Percentiles rank a stretch among this genome's conserved stretches.
Evolutionary conservation across 2,329 filamentous ascomycete genomes (phyloP).

Genomic region (Chalara sp.): DNA sequence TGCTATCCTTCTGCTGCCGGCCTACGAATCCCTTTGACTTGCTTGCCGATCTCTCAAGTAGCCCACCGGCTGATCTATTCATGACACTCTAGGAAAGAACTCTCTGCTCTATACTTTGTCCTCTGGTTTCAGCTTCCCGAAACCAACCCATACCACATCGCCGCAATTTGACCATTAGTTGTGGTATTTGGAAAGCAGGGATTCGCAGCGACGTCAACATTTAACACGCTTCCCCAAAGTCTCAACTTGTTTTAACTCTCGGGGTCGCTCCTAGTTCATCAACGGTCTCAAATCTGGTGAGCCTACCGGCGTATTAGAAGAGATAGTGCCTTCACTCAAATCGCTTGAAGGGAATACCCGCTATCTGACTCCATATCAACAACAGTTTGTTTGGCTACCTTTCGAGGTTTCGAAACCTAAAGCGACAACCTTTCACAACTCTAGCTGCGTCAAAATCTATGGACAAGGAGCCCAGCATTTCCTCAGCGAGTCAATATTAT

Average conservation of each 20-base stretch:
- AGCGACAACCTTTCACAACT: background rate
- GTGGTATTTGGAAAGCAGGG: conserved; percentile 7
- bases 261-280: background rate
- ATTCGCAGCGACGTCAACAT: conserved; percentile 1
- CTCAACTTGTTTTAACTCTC: conserved; percentile 4
- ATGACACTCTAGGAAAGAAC: conserved; percentile 2
- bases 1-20: conserved; percentile 7
- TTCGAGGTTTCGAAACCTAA: background rate
- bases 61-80: conserved; percentile 10
- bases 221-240: conserved; percentile 8
- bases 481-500: background rate
- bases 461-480: background rate
- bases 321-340: conserved; percentile 1
- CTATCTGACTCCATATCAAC: background rate
- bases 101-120: conserved; percentile 15
- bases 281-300: background rate
- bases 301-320: background rate
- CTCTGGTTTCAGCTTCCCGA: conserved; percentile 26
- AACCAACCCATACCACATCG: conserved; percentile 17
- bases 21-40: conserved; percentile 2
- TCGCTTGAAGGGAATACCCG: conserved; percentile 3
- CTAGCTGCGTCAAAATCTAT: background rate
- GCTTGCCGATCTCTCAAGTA: background rate
- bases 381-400: background rate
- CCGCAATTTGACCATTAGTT: conserved; percentile 16